Evolutionary conservation across 345 rosid genomes (phyloP).

Genomic region (Cardamine chenopodiifolia): DNA sequence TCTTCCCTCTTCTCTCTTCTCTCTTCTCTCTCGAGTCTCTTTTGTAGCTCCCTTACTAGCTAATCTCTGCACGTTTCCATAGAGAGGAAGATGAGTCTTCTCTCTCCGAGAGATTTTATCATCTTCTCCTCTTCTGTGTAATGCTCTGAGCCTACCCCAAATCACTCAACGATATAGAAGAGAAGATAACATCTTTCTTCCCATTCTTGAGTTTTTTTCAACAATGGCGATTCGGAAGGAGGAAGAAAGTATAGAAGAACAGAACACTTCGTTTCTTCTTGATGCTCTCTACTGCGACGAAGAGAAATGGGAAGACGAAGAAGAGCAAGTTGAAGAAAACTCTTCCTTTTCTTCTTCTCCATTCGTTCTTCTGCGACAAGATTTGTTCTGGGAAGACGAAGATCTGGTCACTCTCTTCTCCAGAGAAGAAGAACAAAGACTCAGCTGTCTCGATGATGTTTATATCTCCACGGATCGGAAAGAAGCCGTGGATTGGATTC

Average conservation of each 20-base stretch:
- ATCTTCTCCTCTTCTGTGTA: conserved; percentile 37
- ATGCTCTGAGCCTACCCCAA: conserved; percentile 32
- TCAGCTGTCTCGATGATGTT: conserved; percentile 35
- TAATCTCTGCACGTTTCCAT: conserved; percentile 29
- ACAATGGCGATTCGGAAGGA: conserved; percentile 55
- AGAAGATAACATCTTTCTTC: conserved; percentile 47
- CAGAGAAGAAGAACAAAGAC: conserved; percentile 56
- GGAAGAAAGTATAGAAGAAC: conserved; percentile 36
- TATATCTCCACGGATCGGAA: conserved; percentile 51
- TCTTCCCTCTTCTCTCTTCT: conserved; percentile 3
- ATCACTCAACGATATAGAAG: neutral
- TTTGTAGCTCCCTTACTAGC: conserved; percentile 38
- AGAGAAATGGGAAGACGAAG: conserved; percentile 65
- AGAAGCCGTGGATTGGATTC: conserved; percentile 80
- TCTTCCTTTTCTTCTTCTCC: conserved; percentile 42
- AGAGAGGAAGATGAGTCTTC: conserved; percentile 43
- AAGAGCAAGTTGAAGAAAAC: conserved; percentile 36
- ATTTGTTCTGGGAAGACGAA: conserved; percentile 75
- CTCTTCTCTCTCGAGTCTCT: conserved; percentile 32
- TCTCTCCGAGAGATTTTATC: conserved; percentile 41
- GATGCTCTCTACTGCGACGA: conserved; percentile 80
- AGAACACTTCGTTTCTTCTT: conserved; percentile 44
- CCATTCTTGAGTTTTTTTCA: conserved; percentile 33
- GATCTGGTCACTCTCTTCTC: conserved; percentile 69
- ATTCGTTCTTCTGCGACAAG: conserved; percentile 55